A percentile compares a stretch with the other conserved stretches of the same genome.
These are phyloP conservation scores for Pseudogymnoascus sp. DNA, from an alignment of 2,329 filamentous ascomycete species.

Conservation along the genomic window DNA sequence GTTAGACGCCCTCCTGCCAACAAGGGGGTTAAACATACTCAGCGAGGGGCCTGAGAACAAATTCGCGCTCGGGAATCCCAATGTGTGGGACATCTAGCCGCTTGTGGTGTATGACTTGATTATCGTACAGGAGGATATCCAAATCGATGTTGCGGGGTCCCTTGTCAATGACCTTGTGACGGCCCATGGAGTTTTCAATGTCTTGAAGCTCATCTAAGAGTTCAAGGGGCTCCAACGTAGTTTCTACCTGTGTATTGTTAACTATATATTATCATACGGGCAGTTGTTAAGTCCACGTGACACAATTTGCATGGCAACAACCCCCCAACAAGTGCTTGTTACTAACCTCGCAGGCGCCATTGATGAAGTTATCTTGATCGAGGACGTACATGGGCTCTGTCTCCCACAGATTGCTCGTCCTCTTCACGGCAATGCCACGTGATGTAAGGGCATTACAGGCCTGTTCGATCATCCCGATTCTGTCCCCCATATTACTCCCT, in stretches of 20 bases:
- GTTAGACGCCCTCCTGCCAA: constrained; percentile 11
- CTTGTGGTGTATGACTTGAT: constrained; percentile 55
- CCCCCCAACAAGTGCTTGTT: not conserved
- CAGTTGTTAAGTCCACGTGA: not conserved
- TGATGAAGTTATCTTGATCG: constrained; percentile 81
- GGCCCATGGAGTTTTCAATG: constrained; percentile 72
- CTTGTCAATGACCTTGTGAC: constrained; percentile 81
- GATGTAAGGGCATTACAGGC: constrained; percentile 72
- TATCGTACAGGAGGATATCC: constrained; percentile 78
- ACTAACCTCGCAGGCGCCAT: constrained; percentile 83
- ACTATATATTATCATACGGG: constrained; percentile 9
- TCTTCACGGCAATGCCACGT: constrained; percentile 61
- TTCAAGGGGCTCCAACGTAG: constrained; percentile 61
- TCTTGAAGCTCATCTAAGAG: constrained; percentile 74
- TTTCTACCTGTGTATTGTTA: constrained; percentile 58
- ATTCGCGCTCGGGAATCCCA: constrained; percentile 82
- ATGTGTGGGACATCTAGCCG: constrained; percentile 78
- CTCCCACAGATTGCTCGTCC: constrained; percentile 87
- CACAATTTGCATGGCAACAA: not conserved
- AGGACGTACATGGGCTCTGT: constrained; percentile 95
- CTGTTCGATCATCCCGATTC: constrained; percentile 73
- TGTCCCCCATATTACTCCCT: constrained; percentile 86
- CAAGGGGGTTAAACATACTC: constrained; percentile 44
- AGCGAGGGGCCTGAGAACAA: constrained; percentile 79
- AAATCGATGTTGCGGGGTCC: constrained; percentile 91